A percentile compares a stretch with the other conserved stretches of the same genome.
Evolutionary conservation across 768 basidiomycete species (phyloP).

Genomic region (Leucosporidium scottii): DNA sequence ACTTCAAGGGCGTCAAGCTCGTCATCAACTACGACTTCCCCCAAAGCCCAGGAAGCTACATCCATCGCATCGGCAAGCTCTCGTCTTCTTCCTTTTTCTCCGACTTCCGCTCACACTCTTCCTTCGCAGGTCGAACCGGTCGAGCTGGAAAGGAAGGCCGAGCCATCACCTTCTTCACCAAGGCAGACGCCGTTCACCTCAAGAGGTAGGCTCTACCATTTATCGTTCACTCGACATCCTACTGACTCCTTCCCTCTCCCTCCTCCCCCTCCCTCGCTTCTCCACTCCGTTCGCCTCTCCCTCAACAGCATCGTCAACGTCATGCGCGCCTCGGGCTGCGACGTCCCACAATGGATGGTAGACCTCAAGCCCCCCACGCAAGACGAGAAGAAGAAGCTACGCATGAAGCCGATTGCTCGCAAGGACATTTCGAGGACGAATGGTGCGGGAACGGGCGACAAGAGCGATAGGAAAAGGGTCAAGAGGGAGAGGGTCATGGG

Average conservation of each 20-base stretch:
- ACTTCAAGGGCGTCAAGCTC: slow-evolving; percentile 85
- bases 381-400: slow-evolving; percentile 75
- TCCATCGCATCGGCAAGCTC: slow-evolving; percentile 78
- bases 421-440: slow-evolving; percentile 48
- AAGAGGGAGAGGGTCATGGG: slow-evolving; percentile 45
- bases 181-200: slow-evolving; percentile 83
- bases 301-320: slow-evolving; percentile 85
- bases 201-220: slow-evolving; percentile 55
- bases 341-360: slow-evolving; percentile 90
- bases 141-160: slow-evolving; percentile 86
- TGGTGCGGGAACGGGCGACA: slow-evolving; percentile 12
- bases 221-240: neutral
- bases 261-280: slow-evolving; percentile 7
- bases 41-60: slow-evolving; percentile 86
- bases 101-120: neutral
- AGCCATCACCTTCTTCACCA: slow-evolving; percentile 91
- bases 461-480: slow-evolving; percentile 60
- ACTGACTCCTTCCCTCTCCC: slow-evolving; percentile 1
- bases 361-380: slow-evolving; percentile 89
- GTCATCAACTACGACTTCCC: slow-evolving; percentile 98
- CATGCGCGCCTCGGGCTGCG: slow-evolving; percentile 81
- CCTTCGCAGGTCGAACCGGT: slow-evolving; percentile 73
- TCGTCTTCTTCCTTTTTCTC: neutral
- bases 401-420: slow-evolving; percentile 54
- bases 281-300: too few relatives aligned